Base-by-base conservation (phyloP, 768 basidiomycete species). In the Mycena vitilis region DNA sequence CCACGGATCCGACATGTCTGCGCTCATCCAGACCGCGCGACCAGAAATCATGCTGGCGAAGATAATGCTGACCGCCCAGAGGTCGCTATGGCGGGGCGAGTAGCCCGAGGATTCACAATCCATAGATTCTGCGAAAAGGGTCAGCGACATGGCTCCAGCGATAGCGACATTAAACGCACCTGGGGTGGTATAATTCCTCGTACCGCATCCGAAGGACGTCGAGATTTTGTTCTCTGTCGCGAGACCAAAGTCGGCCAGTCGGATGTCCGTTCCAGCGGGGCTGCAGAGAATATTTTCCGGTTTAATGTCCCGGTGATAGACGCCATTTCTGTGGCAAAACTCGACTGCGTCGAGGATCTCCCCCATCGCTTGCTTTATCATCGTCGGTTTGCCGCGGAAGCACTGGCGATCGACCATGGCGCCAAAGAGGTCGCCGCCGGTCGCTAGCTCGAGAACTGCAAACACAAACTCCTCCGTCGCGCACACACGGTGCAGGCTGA, bases 231-330 rank as follows among this genome's bases (percentile, higher is more conserved):
- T 37, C 59, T 65, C 63, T 22, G 82, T 83, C 2, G 79, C 78
- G 12, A 88, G 77, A 8, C 88, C 88, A 80, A 89, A 89, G 73
- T 89, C 88, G 15, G 85, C 83, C 56, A 89, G 77, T 59, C 79
- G 79, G 52, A 88, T 79, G 56, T 73, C 76, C 61, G 75, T 70
- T 12, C 86, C 84, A n/a, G n/a, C 63, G 34, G 48, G 25, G 73
- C 89, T 89, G 66, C 94, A 80, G 22, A 95, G 81, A 30, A 88
- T 75, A 72, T 84, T 88, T 73, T 89, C 89, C 0, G 89, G 89
- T 77, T 90, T 90, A 60, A 90, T 81, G 68, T 90, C 89, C 22
- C 69, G 63, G 73, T 90, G 89, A 72, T 81, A 88, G 68, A 89
- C 83, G 16, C 86, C 86, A 60, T 79, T 79, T 42, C 74, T 60